Percentiles rank a stretch among this genome's conserved stretches.
Conservation (phyloP, 805 yeast species). For the Saturnispora bothae region DNA sequence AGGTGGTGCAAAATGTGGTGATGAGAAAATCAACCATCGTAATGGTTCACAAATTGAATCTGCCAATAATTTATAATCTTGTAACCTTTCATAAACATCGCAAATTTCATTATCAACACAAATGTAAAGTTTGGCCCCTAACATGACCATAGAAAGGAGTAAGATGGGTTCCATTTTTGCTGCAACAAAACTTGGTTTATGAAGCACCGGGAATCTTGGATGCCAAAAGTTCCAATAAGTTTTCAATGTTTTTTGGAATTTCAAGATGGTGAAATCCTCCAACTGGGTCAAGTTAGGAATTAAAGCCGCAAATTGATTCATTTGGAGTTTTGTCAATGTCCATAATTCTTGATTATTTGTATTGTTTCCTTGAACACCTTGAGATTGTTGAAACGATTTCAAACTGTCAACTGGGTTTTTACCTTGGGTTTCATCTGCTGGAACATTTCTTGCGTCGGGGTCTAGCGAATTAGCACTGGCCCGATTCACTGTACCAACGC, state of each 20-base stretch:
- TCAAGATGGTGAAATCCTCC: conserved; percentile 22
- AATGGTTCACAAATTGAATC: conserved; percentile 44
- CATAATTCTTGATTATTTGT: conserved; percentile 4
- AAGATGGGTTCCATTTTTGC: conserved; percentile 37
- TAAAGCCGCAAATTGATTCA: conserved; percentile 17
- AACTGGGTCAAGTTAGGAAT: conserved; percentile 22
- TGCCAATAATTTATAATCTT: conserved; percentile 31
- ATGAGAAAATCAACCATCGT: conserved; percentile 59
- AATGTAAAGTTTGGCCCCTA: conserved; percentile 37
- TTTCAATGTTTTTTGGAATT: conserved; percentile 23
- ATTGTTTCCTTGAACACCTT: conserved; percentile 10
- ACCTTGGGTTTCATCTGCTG: conserved; percentile 16
- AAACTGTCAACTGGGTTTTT: conserved; percentile 2
- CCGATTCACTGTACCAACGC: no score
- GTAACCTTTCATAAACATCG: conserved; percentile 15
- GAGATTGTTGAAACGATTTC: conserved; percentile 12
- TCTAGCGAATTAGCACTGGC: no score
- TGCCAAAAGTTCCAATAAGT: conserved; percentile 52
- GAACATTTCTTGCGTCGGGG: neutral
- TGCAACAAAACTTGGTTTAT: conserved; percentile 48
- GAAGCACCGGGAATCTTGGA: conserved; percentile 49
- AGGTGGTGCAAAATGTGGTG: conserved; percentile 67
- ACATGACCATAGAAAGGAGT: conserved; percentile 41
- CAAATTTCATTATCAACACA: conserved; percentile 22
- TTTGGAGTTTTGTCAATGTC: conserved; percentile 13